Percentiles rank a stretch among this genome's conserved stretches.
Conservation (phyloP, 2,329 filamentous ascomycete genomes). For the Cladosporium sp. region DNA sequence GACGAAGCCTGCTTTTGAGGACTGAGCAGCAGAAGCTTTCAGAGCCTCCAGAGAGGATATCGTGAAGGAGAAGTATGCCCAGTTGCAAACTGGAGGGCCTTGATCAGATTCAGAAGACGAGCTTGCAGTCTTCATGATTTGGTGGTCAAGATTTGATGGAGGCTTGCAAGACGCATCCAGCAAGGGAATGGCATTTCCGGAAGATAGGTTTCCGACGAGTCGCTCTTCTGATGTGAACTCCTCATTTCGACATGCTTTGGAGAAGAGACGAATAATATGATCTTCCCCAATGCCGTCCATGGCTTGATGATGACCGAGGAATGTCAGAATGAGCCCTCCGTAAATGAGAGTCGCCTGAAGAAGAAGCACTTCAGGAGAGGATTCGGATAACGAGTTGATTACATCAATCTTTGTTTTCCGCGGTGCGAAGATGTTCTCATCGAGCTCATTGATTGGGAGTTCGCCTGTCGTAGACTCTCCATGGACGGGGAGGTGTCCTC, state of each 20-base stretch:
- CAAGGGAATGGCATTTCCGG: not conserved
- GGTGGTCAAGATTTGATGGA: not conserved
- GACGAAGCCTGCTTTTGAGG: not conserved
- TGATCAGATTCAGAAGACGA: not conserved
- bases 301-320: slow-evolving; percentile 14
- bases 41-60: not conserved
- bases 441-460: slow-evolving; percentile 8
- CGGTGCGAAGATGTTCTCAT: slow-evolving; percentile 9
- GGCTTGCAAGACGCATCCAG: not conserved
- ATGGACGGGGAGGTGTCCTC: slow-evolving; percentile 36
- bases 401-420: not conserved
- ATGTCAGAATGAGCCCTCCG: slow-evolving; percentile 15
- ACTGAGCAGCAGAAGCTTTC: not conserved
- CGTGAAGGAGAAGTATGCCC: not conserved
- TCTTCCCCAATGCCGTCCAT: slow-evolving; percentile 17
- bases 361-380: slow-evolving; percentile 7
- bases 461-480: slow-evolving; percentile 19
- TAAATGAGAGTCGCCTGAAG: slow-evolving; percentile 15
- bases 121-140: not conserved
- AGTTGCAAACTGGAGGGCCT: not conserved
- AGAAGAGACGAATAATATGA: slow-evolving; percentile 13
- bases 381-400: not conserved
- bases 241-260: slow-evolving; percentile 16
- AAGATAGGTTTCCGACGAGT: slow-evolving; percentile 19
- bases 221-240: slow-evolving; percentile 37